These are phyloP conservation scores for Papiliotrema flavescens DNA, from an alignment of 1,284 basidiomycete genomes.

Conservation along the genomic window DNA sequence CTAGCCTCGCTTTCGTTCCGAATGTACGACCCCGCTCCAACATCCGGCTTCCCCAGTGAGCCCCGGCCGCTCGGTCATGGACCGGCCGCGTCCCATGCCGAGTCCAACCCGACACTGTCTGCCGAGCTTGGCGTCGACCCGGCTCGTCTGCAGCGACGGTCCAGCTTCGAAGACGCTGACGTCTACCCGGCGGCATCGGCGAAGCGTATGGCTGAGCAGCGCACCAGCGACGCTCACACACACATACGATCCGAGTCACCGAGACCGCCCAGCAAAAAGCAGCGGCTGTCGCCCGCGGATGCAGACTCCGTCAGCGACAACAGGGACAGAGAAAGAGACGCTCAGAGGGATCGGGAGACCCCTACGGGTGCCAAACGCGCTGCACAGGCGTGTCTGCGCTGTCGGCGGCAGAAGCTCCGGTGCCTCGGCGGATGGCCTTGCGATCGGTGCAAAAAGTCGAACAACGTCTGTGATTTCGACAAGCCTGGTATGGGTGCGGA, in stretches of 20 bases:
- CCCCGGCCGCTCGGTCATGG: no score
- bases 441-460: conserved; percentile 22
- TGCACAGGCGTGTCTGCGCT: conserved; percentile 30
- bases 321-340: neutral
- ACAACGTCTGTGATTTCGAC: conserved; percentile 21
- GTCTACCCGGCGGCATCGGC: no score
- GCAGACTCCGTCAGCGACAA: neutral
- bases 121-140: no score
- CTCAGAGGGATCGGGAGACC: neutral
- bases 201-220: no score
- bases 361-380: conserved; percentile 9
- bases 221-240: no score
- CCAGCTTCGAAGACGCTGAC: no score
- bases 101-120: no score
- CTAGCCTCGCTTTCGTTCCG: no score
- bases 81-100: no score
- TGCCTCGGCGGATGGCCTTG: conserved; percentile 34
- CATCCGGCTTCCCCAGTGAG: no score
- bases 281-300: neutral
- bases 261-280: neutral
- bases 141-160: no score
- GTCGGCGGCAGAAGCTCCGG: conserved; percentile 29
- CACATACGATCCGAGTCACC: neutral
- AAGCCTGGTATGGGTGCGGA: neutral
- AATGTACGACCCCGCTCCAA: no score